Evolutionary conservation across 192 early-diverging fungal species (phyloP).

Genomic region (Backusella sp.): DNA sequence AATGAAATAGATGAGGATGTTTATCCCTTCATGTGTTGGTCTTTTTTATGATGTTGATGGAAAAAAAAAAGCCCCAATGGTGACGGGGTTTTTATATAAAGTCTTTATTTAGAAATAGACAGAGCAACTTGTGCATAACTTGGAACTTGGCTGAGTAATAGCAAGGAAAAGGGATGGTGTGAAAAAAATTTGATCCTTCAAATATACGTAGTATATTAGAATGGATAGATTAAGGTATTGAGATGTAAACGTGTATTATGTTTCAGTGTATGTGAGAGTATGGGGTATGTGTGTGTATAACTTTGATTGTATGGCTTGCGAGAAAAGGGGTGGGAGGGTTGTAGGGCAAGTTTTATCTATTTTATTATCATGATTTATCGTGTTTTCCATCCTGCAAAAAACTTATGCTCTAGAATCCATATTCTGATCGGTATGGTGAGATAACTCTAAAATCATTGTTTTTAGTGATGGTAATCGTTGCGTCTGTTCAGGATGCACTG

Average conservation of each 20-base stretch:
- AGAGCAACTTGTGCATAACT: background rate
- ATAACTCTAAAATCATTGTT: conserved; percentile 5
- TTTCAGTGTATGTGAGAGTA: background rate
- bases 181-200: background rate
- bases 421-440: background rate
- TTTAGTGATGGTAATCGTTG: conserved; percentile 5
- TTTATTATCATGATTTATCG: background rate
- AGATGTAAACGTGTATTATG: background rate
- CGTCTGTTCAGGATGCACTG: background rate
- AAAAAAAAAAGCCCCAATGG: background rate
- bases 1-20: background rate
- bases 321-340: background rate
- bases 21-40: background rate
- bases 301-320: background rate
- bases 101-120: conserved; percentile 1
- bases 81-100: background rate
- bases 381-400: no score
- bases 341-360: background rate
- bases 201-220: background rate
- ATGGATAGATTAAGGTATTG: background rate
- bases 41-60: background rate
- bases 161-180: background rate
- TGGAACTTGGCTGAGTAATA: background rate
- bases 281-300: background rate
- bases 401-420: background rate